phyloP scores from a whole-genome alignment of 2,329 filamentous ascomycete species.

The Teratosphaeria gauchensis region DNA sequence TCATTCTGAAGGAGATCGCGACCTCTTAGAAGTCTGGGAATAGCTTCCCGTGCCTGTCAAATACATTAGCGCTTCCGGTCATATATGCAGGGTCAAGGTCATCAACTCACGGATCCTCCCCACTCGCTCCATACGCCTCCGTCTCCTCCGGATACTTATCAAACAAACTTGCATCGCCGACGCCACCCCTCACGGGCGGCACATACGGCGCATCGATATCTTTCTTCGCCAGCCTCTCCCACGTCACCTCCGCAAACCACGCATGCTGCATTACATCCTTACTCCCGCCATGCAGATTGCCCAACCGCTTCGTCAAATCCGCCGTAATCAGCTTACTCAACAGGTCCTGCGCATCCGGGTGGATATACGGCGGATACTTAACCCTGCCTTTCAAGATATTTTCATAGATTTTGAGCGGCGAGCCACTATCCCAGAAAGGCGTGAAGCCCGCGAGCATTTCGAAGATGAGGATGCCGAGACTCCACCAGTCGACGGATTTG shows the following conservation, averaged over 20 bases:
- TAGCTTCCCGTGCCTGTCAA: constrained; percentile 58
- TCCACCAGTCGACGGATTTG: constrained; percentile 99
- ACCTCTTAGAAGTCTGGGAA: constrained; percentile 60
- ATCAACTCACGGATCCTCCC: constrained; percentile 71
- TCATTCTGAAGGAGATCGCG: background rate
- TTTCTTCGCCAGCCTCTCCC: constrained; percentile 87
- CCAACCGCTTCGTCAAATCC: constrained; percentile 87
- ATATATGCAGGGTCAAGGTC: too few relatives aligned
- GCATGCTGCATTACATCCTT: constrained; percentile 90
- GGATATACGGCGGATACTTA: constrained; percentile 94
- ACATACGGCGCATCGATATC: constrained; percentile 98
- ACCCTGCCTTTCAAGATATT: constrained; percentile 94
- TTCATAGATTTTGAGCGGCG: constrained; percentile 98
- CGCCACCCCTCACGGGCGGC: constrained; percentile 84
- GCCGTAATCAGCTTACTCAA: constrained; percentile 87
- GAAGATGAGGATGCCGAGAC: constrained; percentile 93
- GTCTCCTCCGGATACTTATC: constrained; percentile 97
- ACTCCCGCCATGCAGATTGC: constrained; percentile 83
- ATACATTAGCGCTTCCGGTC: constrained; percentile 9
- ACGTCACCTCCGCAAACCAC: constrained; percentile 97
- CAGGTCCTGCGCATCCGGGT: constrained; percentile 86
- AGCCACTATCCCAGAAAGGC: constrained; percentile 96
- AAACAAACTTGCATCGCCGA: constrained; percentile 93
- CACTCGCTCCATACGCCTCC: constrained; percentile 73
- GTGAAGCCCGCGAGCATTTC: constrained; percentile 99